These are phyloP conservation scores for Lodderomyces margitis DNA, from an alignment of 1,139 yeast genomes.

Conservation along the genomic window DNA sequence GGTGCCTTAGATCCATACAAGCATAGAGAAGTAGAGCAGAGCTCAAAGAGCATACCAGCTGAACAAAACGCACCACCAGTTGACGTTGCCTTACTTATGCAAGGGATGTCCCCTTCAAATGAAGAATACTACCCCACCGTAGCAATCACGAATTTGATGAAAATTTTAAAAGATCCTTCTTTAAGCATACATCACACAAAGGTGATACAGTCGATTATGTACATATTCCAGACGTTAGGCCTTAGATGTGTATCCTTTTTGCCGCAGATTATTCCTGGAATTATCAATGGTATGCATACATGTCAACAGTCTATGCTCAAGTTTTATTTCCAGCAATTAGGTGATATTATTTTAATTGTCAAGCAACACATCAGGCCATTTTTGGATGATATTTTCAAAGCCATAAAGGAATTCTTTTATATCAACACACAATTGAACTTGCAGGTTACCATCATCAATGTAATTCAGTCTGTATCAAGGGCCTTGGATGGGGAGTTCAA, in stretches of 20 bases:
- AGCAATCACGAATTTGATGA: slow-evolving; percentile 81
- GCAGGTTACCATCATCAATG: slow-evolving; percentile 75
- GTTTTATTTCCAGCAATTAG: slow-evolving; percentile 85
- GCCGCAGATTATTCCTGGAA: slow-evolving; percentile 85
- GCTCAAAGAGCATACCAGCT: slow-evolving; percentile 57
- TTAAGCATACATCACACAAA: slow-evolving; percentile 84
- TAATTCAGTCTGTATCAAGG: slow-evolving; percentile 80
- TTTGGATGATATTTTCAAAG: slow-evolving; percentile 71
- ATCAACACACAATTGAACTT: slow-evolving; percentile 53
- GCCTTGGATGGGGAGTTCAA: slow-evolving; percentile 94
- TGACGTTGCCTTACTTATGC: slow-evolving; percentile 86
- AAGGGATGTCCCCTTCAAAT: slow-evolving; percentile 89
- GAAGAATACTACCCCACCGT: slow-evolving; percentile 97
- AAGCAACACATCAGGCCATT: slow-evolving; percentile 88
- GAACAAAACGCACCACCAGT: slow-evolving; percentile 88
- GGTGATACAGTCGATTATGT: slow-evolving; percentile 88
- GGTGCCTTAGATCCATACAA: slow-evolving; percentile 98
- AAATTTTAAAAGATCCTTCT: slow-evolving; percentile 80
- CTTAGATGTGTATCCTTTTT: slow-evolving; percentile 83
- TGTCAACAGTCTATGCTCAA: slow-evolving; percentile 83
- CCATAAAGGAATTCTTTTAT: slow-evolving; percentile 71
- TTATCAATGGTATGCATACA: slow-evolving; percentile 77
- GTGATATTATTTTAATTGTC: slow-evolving; percentile 76
- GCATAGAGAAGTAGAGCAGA: slow-evolving; percentile 86
- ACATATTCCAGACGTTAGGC: slow-evolving; percentile 86